Evolutionary conservation across 306 rosid genomes (phyloP), one percentile per base, ranked within the genome.

Genomic region (Ceratonia siliqua): DNA sequence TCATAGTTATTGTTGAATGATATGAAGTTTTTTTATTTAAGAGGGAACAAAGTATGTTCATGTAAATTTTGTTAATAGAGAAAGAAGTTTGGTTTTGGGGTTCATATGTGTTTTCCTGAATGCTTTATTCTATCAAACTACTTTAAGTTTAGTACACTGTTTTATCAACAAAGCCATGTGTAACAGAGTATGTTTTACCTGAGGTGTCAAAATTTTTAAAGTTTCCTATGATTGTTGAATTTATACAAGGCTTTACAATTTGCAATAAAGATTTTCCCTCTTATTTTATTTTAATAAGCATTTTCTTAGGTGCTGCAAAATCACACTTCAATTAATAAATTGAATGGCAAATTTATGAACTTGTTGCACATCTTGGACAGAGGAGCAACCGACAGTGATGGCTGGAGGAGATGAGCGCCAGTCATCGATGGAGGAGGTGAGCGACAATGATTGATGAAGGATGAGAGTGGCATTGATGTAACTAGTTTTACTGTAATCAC

Each of bases 281-380:
- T 62, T 46, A 12, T 32, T 32, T 49, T 49, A 7, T 68, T 63
- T 39, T 5, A 24, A 24, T 21, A 65, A 65, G 21, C 12, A 15
- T 42, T 39, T 69, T 11, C 17, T 42, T 1, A 11, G 12, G 12
- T 45, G 53, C 18, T 3, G 20, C 64, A 62, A 63, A 66, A 42
- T 68, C 21, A 48, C 12, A 13, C 39, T 8, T 73, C 57, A 30
- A 65, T 76, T 59, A 20, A 48, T 76, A 17, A 58, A 24, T 78
- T 78, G 64, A 30, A 62, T 85, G 74, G 50, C 85, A 95, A 98
- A 72, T 92, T 78, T 97, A 95, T 69, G 93, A 89, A 71, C 88
- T 95, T 50, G 97, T 90, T 33, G 93, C 63, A 36, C 61, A 79
- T 86, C 67, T 79, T 95, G 68, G n/a, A n/a, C n/a, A n/a, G n/a